Conservation (phyloP, 257 asterid genomes). For the Solanum corneliomulleri region DNA sequence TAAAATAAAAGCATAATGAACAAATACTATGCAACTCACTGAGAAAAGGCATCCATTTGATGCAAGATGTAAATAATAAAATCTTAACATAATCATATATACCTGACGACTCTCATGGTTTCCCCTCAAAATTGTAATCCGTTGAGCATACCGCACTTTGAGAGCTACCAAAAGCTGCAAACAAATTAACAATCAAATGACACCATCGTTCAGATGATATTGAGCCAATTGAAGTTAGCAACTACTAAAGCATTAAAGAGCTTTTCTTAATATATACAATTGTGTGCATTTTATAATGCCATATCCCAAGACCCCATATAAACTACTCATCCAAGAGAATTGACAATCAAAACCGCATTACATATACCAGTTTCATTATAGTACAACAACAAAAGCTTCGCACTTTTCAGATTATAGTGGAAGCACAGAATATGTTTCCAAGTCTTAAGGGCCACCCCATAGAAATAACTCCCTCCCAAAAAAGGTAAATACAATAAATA, state of each 20-base stretch:
- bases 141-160: conserved; percentile 39
- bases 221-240: neutral
- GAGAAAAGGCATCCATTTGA: neutral
- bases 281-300: neutral
- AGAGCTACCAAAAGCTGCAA: conserved; percentile 43
- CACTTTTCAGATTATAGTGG: neutral
- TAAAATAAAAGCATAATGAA: neutral
- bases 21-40: neutral
- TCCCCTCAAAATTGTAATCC: conserved; percentile 61
- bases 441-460: neutral
- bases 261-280: neutral
- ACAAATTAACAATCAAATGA: neutral
- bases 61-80: neutral
- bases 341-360: neutral
- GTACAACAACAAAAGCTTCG: neutral
- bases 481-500: neutral
- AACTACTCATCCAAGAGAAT: neutral
- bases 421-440: neutral
- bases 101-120: conserved; percentile 82
- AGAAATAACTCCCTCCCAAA: neutral
- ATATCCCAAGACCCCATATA: neutral
- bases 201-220: neutral
- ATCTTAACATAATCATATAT: neutral
- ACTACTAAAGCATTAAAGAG: neutral
- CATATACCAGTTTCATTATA: neutral